These are phyloP conservation scores for Hydnomerulius pinastri DNA, from an alignment of 768 basidiomycete species.

Conservation along the genomic window DNA sequence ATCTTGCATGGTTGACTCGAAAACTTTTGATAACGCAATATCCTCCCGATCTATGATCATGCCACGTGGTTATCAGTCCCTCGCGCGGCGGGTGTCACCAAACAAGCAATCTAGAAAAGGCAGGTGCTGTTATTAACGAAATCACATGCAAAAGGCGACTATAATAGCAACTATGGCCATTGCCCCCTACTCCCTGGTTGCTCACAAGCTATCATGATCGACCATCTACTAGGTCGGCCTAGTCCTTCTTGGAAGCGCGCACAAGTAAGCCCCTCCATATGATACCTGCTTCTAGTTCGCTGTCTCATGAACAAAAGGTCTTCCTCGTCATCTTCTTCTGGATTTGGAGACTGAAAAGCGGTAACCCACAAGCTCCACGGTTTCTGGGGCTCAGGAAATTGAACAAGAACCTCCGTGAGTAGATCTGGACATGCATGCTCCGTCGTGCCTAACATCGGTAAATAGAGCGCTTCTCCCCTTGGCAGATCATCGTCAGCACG, in stretches of 20 bases:
- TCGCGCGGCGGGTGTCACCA: not conserved
- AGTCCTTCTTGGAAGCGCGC: conserved; percentile 88
- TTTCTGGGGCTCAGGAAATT: conserved; percentile 61
- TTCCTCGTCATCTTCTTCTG: conserved; percentile 92
- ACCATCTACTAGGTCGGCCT: conserved; percentile 87
- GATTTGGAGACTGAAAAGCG: conserved; percentile 76
- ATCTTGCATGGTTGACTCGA: too few species aligned
- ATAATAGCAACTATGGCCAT: conserved; percentile 1
- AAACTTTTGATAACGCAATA: too few species aligned
- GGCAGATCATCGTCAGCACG: conserved; percentile 89
- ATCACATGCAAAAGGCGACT: conserved; percentile 36
- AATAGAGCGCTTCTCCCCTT: conserved; percentile 86
- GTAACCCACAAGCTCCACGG: conserved; percentile 63
- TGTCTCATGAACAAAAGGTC: conserved; percentile 51
- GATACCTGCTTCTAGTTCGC: not conserved
- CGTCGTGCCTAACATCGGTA: not conserved
- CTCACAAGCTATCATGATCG: conserved; percentile 66
- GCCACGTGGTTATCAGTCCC: conserved; percentile 12
- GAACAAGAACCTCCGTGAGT: conserved; percentile 64
- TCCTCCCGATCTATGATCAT: too few species aligned
- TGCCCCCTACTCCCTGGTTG: conserved; percentile 4
- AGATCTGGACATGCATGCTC: not conserved
- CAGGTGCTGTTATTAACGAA: conserved; percentile 5
- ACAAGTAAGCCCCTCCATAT: conserved; percentile 50
- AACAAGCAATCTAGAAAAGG: conserved; percentile 21